These are phyloP conservation scores for Saccharomycopsis synnaedendra DNA, from an alignment of 805 yeast species.

Conservation along the genomic window DNA sequence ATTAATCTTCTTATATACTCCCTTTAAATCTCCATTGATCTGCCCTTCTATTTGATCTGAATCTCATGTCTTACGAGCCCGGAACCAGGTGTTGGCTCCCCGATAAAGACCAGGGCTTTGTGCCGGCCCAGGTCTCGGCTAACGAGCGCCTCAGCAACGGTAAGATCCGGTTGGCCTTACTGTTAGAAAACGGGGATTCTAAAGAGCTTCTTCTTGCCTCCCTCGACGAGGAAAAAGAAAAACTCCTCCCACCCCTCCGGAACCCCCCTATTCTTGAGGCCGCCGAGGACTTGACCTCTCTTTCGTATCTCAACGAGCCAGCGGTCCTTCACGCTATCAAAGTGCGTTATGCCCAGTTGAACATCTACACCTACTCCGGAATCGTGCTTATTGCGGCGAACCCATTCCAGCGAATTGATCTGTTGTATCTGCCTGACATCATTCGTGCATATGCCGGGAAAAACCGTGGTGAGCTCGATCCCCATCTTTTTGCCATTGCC, in stretches of 20 bases:
- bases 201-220: slow-evolving; percentile 16
- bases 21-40: no score
- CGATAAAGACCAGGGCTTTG: slow-evolving; percentile 63
- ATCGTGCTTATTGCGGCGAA: slow-evolving; percentile 93
- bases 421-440: slow-evolving; percentile 81
- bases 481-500: slow-evolving; percentile 94
- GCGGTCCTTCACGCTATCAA: slow-evolving; percentile 91
- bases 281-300: slow-evolving; percentile 85
- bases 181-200: slow-evolving; percentile 34
- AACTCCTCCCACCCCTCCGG: slow-evolving; percentile 65
- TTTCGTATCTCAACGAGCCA: slow-evolving; percentile 91
- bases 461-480: slow-evolving; percentile 89
- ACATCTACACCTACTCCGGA: slow-evolving; percentile 92
- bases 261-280: slow-evolving; percentile 90
- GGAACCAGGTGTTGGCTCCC: slow-evolving; percentile 71
- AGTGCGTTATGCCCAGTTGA: slow-evolving; percentile 78
- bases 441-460: slow-evolving; percentile 92
- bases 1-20: no score
- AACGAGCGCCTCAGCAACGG: slow-evolving; percentile 28
- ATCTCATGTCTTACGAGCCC: slow-evolving; percentile 7
- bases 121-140: slow-evolving; percentile 50
- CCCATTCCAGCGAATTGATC: slow-evolving; percentile 90
- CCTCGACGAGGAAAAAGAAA: slow-evolving; percentile 39
- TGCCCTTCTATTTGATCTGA: no score
- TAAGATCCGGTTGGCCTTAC: slow-evolving; percentile 38